Base-by-base conservation (phyloP, 345 rosid genomes). In the Nephelium lappaceum region DNA sequence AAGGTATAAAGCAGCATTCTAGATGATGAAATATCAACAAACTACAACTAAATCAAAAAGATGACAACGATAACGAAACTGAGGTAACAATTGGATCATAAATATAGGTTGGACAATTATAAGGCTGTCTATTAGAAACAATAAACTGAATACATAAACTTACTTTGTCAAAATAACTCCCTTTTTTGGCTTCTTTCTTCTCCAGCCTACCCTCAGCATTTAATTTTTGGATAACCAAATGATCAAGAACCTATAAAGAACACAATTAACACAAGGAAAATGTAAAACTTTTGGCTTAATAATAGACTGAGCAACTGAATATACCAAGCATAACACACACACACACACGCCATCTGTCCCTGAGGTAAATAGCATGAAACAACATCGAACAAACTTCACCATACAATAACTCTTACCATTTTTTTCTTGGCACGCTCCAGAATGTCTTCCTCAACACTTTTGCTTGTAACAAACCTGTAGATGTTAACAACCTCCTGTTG, bases 171-270 rank as follows among this genome's bases (percentile, higher is more conserved):
- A 97, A 97, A 72, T 78, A 85, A 79, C 87, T 87, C 68, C 93
- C 98, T 69, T 97, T 97, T 83, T 94, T 97, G 9, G 98, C 74
- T 89, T 97, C 99, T 88, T 95, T 94, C 90, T 92, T 97, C 88
- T 97, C 99, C 86, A 94, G 86, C 84, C 97, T 90, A 76, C 99
- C 99, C 93, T 97, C 98, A 36, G 99, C 99, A 85, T 97, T 97
- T 82, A 97, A 82, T 79, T 97, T 97, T 84, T 97, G 99, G 84
- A 97, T 97, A 78, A 97, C 98, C 91, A 94, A 87, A 87, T 97
- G 99, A 79, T 97, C 99, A 82, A 97, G 98, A 70, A 94, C 99
- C 98, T 97, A 81, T 25, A 81, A 65, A 66, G 38, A 81, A 68
- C 79, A 89, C 19, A 77, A 25, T 18, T 24, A 14, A 68, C 8